Conservation (phyloP, 306 rosid species). For the Acmispon strigosus region DNA sequence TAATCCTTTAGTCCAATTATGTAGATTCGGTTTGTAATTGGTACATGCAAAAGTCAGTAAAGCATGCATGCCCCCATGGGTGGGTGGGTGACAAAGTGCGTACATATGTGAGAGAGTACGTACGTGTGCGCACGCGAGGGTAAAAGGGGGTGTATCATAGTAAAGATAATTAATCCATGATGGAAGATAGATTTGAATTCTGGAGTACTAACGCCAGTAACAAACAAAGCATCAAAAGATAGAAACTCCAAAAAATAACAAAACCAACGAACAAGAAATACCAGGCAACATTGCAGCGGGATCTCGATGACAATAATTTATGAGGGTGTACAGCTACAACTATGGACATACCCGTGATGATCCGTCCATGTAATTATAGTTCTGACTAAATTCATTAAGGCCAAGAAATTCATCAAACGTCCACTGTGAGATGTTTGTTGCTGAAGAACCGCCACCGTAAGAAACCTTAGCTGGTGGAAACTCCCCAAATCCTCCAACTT, state of each 20-base stretch:
- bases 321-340: not conserved
- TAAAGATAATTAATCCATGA: not conserved
- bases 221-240: not conserved
- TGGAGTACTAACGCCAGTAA: not conserved
- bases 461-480: slow-evolving; percentile 31
- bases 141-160: not conserved
- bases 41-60: no score
- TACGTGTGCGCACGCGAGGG: not conserved
- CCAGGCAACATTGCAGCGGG: not conserved
- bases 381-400: slow-evolving; percentile 52
- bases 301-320: not conserved
- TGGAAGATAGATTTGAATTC: not conserved
- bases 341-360: slow-evolving; percentile 66
- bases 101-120: no score
- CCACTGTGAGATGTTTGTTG: slow-evolving; percentile 69
- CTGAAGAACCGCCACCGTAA: slow-evolving; percentile 52
- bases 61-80: no score
- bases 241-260: not conserved
- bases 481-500: slow-evolving; percentile 40
- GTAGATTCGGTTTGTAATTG: no score
- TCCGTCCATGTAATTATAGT: slow-evolving; percentile 59
- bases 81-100: no score
- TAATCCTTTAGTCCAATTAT: not conserved
- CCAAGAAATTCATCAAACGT: slow-evolving; percentile 62
- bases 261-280: not conserved